These are phyloP conservation scores for Aspergillus udagawae DNA, from an alignment of 2,329 filamentous ascomycete species.

Conservation along the genomic window DNA sequence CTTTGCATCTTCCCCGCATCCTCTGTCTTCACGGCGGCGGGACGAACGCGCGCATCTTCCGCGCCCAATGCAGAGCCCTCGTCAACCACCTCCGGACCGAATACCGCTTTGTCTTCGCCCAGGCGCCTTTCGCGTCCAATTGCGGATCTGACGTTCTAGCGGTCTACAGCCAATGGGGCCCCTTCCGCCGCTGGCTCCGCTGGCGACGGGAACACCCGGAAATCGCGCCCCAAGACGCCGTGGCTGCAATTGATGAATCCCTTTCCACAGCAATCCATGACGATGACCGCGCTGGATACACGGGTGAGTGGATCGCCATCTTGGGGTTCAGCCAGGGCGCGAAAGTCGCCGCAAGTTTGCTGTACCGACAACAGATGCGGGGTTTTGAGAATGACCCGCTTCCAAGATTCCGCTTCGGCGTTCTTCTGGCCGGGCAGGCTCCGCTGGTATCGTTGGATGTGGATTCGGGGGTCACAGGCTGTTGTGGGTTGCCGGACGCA, in stretches of 20 bases:
- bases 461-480: background rate
- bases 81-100: slow-evolving; percentile 47
- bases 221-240: slow-evolving; percentile 45
- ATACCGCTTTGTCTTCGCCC: slow-evolving; percentile 69
- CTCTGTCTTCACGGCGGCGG: slow-evolving; percentile 80
- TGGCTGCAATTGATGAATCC: slow-evolving; percentile 36
- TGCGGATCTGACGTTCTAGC: slow-evolving; percentile 60
- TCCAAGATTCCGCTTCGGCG: slow-evolving; percentile 55
- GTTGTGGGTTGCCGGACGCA: background rate
- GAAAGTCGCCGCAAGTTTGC: slow-evolving; percentile 56
- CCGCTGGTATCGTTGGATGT: slow-evolving; percentile 50
- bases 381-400: slow-evolving; percentile 21
- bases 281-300: slow-evolving; percentile 49
- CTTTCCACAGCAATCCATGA: slow-evolving; percentile 41
- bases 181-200: slow-evolving; percentile 62
- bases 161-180: slow-evolving; percentile 63
- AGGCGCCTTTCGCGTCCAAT: slow-evolving; percentile 62
- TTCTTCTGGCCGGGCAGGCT: slow-evolving; percentile 59
- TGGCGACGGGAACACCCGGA: slow-evolving; percentile 58
- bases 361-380: slow-evolving; percentile 58
- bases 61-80: slow-evolving; percentile 60
- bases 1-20: slow-evolving; percentile 53
- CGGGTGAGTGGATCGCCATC: slow-evolving; percentile 57
- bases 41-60: slow-evolving; percentile 67
- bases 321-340: slow-evolving; percentile 67